Conservation (phyloP, 108 stramenopile genomes). For the Nannochloropsis gaditana region DNA sequence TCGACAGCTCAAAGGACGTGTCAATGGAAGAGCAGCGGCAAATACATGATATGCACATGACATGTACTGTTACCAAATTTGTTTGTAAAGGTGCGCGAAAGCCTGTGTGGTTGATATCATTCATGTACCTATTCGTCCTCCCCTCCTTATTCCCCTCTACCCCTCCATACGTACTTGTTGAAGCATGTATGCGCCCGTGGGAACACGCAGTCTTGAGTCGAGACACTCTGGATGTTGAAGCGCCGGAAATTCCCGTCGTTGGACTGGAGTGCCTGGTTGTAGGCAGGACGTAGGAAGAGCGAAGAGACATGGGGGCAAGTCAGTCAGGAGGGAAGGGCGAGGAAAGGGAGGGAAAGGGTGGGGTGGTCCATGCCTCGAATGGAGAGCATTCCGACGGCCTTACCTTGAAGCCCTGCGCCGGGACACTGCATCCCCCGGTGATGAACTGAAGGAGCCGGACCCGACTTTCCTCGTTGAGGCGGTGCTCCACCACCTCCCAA, state of each 20-base stretch:
- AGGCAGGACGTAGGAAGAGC: too few relatives aligned
- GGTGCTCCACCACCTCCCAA: slow-evolving; percentile 30
- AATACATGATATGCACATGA: too few relatives aligned
- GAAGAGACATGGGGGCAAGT: background rate
- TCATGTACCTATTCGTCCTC: too few relatives aligned
- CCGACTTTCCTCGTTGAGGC: slow-evolving; percentile 22
- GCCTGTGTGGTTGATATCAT: too few relatives aligned
- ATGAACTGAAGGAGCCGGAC: slow-evolving; percentile 30
- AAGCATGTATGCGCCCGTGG: slow-evolving; percentile 81
- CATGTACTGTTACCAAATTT: too few relatives aligned
- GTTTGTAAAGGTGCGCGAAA: too few relatives aligned
- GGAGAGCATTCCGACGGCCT: background rate
- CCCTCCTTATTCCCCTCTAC: too few relatives aligned
- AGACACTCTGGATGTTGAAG: slow-evolving; percentile 24
- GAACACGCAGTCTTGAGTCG: slow-evolving; percentile 49
- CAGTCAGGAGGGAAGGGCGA: background rate
- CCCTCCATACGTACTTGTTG: slow-evolving; percentile 57
- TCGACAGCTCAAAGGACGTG: too few relatives aligned
- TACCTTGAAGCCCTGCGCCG: slow-evolving; percentile 23
- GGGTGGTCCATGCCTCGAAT: too few relatives aligned
- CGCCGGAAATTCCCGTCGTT: slow-evolving; percentile 32
- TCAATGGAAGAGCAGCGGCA: too few relatives aligned
- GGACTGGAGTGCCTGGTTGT: background rate
- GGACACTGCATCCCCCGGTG: slow-evolving; percentile 29
- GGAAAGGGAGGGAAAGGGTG: too few relatives aligned